Conservation (phyloP, 352 stramenopile genomes). For the Blastocystis sp. region DNA sequence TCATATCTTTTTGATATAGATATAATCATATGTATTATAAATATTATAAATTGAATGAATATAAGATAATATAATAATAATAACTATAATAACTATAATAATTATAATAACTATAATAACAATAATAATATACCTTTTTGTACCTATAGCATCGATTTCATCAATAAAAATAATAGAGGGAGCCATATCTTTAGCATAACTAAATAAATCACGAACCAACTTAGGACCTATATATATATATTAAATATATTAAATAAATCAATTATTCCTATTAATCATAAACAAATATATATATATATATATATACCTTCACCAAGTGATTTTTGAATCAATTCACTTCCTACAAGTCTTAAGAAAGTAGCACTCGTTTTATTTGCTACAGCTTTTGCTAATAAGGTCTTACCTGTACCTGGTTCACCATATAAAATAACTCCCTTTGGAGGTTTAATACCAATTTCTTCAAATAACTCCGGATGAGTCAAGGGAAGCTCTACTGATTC, state of each 20-base stretch:
- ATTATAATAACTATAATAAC: no score
- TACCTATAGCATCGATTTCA: constrained; percentile 97
- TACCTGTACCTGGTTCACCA: constrained; percentile 91
- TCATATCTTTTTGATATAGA: no score
- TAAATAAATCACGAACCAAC: constrained; percentile 95
- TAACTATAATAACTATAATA: no score
- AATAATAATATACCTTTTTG: no score
- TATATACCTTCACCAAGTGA: constrained; percentile 45
- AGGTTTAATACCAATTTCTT: constrained; percentile 91
- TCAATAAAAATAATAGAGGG: constrained; percentile 99
- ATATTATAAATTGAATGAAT: no score
- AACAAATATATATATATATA: background rate
- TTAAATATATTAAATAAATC: constrained; percentile 25
- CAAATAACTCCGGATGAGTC: constrained; percentile 96
- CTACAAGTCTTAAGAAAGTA: constrained; percentile 95
- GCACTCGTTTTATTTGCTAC: constrained; percentile 98
- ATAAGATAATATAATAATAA: no score
- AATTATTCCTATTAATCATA: background rate
- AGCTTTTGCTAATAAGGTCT: constrained; percentile 90
- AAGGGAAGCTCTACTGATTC: constrained; percentile 83
- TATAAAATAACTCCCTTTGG: constrained; percentile 99
- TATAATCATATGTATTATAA: no score
- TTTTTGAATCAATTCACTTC: constrained; percentile 98
- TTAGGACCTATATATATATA: constrained; percentile 66
- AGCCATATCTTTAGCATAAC: constrained; percentile 86